Evolutionary conservation across 2,329 filamentous ascomycete genomes (phyloP).

Genomic region (Diaporthe longicolla): DNA sequence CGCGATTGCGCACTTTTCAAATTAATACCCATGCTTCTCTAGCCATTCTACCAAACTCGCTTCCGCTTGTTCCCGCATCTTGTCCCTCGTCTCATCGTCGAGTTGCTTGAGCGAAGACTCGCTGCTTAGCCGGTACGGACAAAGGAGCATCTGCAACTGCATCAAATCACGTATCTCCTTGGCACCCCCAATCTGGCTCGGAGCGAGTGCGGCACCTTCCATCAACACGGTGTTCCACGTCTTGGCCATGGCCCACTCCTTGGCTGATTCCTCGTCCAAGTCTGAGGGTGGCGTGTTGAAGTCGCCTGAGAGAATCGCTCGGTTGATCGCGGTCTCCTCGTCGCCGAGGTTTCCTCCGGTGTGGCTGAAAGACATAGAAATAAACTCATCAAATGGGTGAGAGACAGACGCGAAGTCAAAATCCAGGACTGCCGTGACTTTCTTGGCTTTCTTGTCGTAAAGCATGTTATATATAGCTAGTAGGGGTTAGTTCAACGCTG

Average conservation of each 20-base stretch:
- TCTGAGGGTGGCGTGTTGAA: neutral
- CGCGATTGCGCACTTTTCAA: too few relatives aligned
- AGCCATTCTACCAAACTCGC: neutral
- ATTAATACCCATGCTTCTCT: neutral
- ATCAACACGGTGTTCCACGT: neutral
- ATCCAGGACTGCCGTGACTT: constrained; percentile 48
- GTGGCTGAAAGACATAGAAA: constrained; percentile 45
- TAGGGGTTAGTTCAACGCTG: neutral
- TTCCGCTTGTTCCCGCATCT: neutral
- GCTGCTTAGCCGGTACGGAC: neutral
- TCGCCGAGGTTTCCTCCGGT: constrained; percentile 31
- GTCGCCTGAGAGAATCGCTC: constrained; percentile 2
- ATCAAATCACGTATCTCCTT: neutral
- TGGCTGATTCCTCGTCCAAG: too few relatives aligned
- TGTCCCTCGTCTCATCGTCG: neutral
- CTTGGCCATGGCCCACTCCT: neutral
- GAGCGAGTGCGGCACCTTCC: neutral
- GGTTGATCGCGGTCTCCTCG: neutral
- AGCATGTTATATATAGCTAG: constrained; percentile 49
- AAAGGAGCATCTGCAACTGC: neutral
- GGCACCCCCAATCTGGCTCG: neutral
- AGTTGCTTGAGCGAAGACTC: neutral
- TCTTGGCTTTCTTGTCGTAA: constrained; percentile 44
- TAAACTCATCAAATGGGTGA: constrained; percentile 48
- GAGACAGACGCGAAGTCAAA: constrained; percentile 49